Evolutionary conservation across 2,329 filamentous ascomycete genomes (phyloP).

Genomic region (Tolypocladium sp.): DNA sequence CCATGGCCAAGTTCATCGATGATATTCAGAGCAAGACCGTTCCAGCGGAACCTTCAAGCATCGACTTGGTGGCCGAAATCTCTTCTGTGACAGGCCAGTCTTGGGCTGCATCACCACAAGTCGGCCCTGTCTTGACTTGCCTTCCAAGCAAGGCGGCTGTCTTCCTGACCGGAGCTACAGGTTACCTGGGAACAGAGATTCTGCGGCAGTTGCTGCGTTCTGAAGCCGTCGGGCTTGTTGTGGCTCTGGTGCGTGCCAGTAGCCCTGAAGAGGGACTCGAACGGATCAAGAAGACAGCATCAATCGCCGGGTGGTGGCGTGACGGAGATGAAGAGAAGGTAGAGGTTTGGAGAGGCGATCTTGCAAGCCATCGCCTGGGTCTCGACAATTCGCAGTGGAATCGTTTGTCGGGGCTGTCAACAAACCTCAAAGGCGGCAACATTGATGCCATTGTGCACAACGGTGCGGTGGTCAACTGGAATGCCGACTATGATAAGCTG

Average conservation of each 20-base stretch:
- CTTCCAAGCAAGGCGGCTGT: conserved; percentile 35
- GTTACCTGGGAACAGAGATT: conserved; percentile 71
- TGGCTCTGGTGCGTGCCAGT: conserved; percentile 64
- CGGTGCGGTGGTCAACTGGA: conserved; percentile 73
- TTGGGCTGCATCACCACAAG: background rate
- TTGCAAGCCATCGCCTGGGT: conserved; percentile 1
- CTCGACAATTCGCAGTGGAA: conserved; percentile 40
- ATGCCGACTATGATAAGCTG: conserved; percentile 65
- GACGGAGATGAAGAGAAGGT: background rate
- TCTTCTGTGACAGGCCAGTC: background rate
- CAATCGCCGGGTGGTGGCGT: conserved; percentile 7
- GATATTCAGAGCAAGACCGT: background rate
- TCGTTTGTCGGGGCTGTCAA: conserved; percentile 31
- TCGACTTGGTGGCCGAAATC: background rate
- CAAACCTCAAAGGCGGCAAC: conserved; percentile 24
- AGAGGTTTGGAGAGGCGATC: conserved; percentile 9
- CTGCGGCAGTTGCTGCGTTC: conserved; percentile 59
- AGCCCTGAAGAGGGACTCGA: conserved; percentile 48
- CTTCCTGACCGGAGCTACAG: conserved; percentile 70
- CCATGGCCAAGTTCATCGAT: background rate
- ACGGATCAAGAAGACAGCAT: conserved; percentile 38
- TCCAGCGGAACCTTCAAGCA: background rate
- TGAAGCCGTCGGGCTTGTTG: conserved; percentile 35
- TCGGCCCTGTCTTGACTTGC: background rate
- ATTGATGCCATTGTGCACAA: conserved; percentile 74